These are phyloP conservation scores for Rhamnella rubrinervis DNA, from an alignment of 331 rosid genomes.

Conservation along the genomic window DNA sequence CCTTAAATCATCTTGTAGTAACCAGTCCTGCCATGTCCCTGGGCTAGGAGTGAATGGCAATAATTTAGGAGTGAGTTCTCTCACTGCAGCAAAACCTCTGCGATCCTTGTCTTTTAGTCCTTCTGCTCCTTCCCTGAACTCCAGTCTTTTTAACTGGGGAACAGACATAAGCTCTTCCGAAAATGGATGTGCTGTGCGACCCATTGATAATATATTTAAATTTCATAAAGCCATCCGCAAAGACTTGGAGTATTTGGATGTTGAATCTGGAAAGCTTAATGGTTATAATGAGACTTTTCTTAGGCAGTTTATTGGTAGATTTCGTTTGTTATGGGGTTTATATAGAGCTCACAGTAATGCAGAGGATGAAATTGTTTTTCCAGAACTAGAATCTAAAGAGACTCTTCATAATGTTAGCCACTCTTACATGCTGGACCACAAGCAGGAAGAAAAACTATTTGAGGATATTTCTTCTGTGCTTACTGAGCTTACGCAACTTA, in stretches of 20 bases:
- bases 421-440: conserved; percentile 54
- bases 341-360: conserved; percentile 63
- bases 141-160: conserved; percentile 53
- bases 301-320: conserved; percentile 50
- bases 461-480: conserved; percentile 46
- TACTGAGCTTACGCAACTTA: conserved; percentile 37
- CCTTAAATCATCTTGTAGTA: conserved; percentile 52
- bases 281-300: conserved; percentile 36
- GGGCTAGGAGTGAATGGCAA: conserved; percentile 78
- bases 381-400: conserved; percentile 53
- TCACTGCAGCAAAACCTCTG: conserved; percentile 61
- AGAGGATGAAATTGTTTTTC: conserved; percentile 58
- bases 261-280: conserved; percentile 46
- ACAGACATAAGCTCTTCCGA: conserved; percentile 31
- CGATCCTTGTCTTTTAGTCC: conserved; percentile 37
- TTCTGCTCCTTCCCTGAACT: conserved; percentile 42
- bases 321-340: conserved; percentile 52
- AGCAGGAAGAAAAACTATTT: conserved; percentile 54
- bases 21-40: conserved; percentile 80
- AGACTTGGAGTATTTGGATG: conserved; percentile 53
- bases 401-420: conserved; percentile 58
- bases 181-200: conserved; percentile 24
- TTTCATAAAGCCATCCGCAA: conserved; percentile 57
- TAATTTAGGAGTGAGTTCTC: conserved; percentile 75
- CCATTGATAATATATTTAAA: conserved; percentile 53